Evolutionary conservation across 2,329 filamentous ascomycete genomes (phyloP).

Genomic region (Colletotrichum tamarilloi): DNA sequence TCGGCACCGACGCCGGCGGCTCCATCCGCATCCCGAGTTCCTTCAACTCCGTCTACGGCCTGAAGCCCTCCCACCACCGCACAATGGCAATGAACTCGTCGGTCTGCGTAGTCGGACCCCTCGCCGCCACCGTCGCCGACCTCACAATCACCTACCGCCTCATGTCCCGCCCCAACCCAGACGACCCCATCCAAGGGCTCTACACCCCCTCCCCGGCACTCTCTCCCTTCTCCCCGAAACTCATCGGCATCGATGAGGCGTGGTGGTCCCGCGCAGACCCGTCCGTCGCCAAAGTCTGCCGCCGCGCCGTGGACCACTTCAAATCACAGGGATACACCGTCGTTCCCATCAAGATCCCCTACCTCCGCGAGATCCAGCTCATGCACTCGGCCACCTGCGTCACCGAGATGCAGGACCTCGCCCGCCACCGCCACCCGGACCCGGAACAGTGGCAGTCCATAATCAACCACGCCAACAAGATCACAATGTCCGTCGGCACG

Average conservation of each 20-base stretch:
- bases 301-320: constrained; percentile 70
- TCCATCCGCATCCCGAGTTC: constrained; percentile 78
- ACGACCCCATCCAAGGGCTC: constrained; percentile 62
- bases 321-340: constrained; percentile 59
- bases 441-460: constrained; percentile 61
- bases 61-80: constrained; percentile 83
- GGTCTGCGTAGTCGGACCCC: constrained; percentile 76
- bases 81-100: constrained; percentile 66
- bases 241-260: constrained; percentile 77
- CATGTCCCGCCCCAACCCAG: constrained; percentile 78
- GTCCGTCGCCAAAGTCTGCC: constrained; percentile 70
- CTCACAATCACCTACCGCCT: constrained; percentile 84
- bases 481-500: constrained; percentile 74
- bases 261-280: constrained; percentile 65
- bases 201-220: constrained; percentile 70
- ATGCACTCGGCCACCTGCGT: constrained; percentile 85
- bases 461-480: constrained; percentile 74
- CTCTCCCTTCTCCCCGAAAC: constrained; percentile 58
- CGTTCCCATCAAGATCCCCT: constrained; percentile 73
- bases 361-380: constrained; percentile 76
- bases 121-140: constrained; percentile 81
- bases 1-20: constrained; percentile 80
- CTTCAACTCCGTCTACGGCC: constrained; percentile 84
- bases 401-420: constrained; percentile 67
- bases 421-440: constrained; percentile 55